Evolutionary conservation across 495 filamentous ascomycete genomes (phyloP), one percentile per base, ranked within the genome.

Genomic region (Thermothielavioides terrestris): DNA sequence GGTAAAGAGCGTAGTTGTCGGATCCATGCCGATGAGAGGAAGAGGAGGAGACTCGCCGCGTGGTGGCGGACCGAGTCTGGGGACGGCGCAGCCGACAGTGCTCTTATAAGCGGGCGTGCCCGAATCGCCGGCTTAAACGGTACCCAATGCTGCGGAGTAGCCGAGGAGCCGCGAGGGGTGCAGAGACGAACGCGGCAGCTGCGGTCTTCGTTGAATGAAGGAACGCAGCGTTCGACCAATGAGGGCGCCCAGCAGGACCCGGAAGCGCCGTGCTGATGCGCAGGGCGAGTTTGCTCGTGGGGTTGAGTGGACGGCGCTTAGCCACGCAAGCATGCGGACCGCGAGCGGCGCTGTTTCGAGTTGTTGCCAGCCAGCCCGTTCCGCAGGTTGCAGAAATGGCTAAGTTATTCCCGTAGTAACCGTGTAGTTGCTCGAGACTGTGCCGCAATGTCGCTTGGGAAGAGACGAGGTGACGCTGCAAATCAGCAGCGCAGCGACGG

Each of bases 1-100:
- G 49, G 83, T 85, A 70, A 85, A 81, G 59, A 87, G 76, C 20
- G 83, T 84, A n/a, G 81, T 85, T n/a, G 77, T 82, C 34, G 70
- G 71, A 61, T 77, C 71, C 82, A 85, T 86, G 61, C 53, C 54
- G 62, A 45, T 41, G 30, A 44, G 50, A 45, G 40, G 55, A 51
- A 53, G 49, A 41, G 44, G 42, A 57, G n/a, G n/a, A n/a, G 51
- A 53, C 54, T 52, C 23, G 45, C 36, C 39, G 30, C 18, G 28
- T 31, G 25, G 42, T 18, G 8, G 17, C 7, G 42, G 47, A 42
- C 26, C 41, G 18, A 12, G 42, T 42, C 5, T 26, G 4, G 18
- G 41, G 34, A 50, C 30, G 53, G 42, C 26, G 22, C 30, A 32
- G 35, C 34, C 9, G 26, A n/a, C n/a, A n/a, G 21, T 46, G 21